A percentile compares a stretch with the other conserved stretches of the same genome.
Conservation (phyloP, 192 early-diverging fungal species). For the Coemansia sp. region DNA sequence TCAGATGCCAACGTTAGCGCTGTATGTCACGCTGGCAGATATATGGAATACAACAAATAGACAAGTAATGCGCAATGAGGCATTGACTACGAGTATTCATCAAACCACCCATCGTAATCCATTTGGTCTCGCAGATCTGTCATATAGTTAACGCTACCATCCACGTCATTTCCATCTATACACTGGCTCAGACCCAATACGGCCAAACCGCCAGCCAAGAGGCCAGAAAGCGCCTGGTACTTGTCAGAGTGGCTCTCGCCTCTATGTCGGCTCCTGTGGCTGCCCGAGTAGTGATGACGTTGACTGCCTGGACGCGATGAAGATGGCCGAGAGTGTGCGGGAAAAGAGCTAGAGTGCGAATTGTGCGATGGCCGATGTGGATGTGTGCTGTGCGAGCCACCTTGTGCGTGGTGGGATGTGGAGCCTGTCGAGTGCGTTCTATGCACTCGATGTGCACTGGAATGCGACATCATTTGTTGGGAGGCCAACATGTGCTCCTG, state of each 20-base stretch:
- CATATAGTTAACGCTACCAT: background rate
- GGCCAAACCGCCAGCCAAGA: constrained; percentile 13
- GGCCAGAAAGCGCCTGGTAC: background rate
- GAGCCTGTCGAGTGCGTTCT: background rate
- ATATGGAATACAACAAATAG: background rate
- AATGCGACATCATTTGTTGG: background rate
- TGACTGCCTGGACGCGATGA: background rate
- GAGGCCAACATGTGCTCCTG: background rate
- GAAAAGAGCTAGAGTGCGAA: background rate
- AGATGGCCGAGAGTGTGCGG: background rate
- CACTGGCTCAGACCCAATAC: background rate
- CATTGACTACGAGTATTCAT: background rate
- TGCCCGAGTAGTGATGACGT: background rate
- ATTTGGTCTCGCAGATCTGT: background rate
- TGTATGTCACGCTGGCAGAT: too few species aligned
- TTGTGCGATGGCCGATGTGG: background rate
- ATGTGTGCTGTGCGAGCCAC: background rate
- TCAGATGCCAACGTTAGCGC: too few species aligned
- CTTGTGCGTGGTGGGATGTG: background rate
- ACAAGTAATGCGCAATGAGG: too few species aligned
- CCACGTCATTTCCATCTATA: constrained; percentile 1
- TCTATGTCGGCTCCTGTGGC: background rate
- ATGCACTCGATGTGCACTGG: background rate
- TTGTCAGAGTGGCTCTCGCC: background rate
- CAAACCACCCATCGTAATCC: background rate